phyloP scores from a whole-genome alignment of 176 grass and related monocot genomes.

The Phoenix roebelenii region DNA sequence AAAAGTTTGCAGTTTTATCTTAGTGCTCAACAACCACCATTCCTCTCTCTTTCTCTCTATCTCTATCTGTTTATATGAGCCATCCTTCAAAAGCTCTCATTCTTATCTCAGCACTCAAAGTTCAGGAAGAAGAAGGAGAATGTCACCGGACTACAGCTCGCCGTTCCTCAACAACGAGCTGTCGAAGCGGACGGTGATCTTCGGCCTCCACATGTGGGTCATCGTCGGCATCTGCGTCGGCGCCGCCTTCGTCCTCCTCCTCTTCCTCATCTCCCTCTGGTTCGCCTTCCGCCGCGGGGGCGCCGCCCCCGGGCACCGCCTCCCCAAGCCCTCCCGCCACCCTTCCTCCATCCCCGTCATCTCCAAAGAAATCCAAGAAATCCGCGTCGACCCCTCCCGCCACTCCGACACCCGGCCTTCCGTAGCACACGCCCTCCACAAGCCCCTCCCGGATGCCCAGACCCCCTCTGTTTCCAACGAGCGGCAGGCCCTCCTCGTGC shows the following conservation, averaged over 20 bases:
- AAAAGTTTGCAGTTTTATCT: neutral
- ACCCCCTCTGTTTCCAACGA: conserved; percentile 10
- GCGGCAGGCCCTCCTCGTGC: conserved; percentile 16
- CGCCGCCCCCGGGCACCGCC: conserved; percentile 14
- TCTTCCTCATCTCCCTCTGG: conserved; percentile 63
- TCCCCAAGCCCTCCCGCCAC: conserved; percentile 4
- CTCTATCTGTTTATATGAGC: neutral
- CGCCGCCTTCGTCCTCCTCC: conserved; percentile 66
- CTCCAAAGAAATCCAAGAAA: conserved; percentile 98
- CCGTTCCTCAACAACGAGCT: conserved; percentile 58
- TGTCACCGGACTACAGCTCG: conserved; percentile 15
- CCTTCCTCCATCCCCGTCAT: conserved; percentile 47
- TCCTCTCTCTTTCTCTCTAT: neutral
- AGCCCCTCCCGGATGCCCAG: conserved; percentile 13
- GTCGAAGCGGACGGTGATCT: conserved; percentile 52
- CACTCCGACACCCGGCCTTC: conserved; percentile 23
- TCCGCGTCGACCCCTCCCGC: conserved; percentile 44
- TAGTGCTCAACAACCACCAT: neutral
- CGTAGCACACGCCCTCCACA: conserved; percentile 1
- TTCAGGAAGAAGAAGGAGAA: neutral
- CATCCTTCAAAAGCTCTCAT: neutral
- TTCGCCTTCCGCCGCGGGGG: conserved; percentile 31
- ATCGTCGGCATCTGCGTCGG: conserved; percentile 63
- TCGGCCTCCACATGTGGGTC: conserved; percentile 88
- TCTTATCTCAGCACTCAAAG: neutral